Evolutionary conservation across 345 rosid genomes (phyloP).

Genomic region (Eucalyptus microcorys): DNA sequence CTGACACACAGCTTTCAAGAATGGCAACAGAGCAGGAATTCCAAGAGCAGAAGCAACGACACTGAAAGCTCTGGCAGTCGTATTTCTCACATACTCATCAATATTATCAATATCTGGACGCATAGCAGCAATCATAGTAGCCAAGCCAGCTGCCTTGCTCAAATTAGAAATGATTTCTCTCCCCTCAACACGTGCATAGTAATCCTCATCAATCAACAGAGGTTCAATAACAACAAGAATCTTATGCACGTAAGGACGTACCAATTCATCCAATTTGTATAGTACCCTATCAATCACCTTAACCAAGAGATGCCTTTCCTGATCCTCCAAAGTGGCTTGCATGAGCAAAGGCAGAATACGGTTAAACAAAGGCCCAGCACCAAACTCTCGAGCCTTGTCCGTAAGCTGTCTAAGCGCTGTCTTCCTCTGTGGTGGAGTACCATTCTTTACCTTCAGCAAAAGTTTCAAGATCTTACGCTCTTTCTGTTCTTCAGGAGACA

Average conservation of each 20-base stretch:
- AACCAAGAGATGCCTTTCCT: constrained; percentile 97
- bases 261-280: constrained; percentile 93
- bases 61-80: constrained; percentile 99
- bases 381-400: constrained; percentile 95
- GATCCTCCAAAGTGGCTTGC: constrained; percentile 99
- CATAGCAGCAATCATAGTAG: constrained; percentile 99
- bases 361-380: constrained; percentile 94
- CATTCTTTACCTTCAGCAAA: constrained; percentile 91
- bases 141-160: constrained; percentile 98
- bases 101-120: constrained; percentile 98
- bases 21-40: constrained; percentile 87
- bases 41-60: constrained; percentile 99
- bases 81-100: constrained; percentile 97
- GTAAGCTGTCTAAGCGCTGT: constrained; percentile 95
- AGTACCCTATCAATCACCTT: constrained; percentile 94
- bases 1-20: constrained; percentile 97
- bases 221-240: constrained; percentile 99
- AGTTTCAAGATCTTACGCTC: constrained; percentile 98
- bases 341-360: constrained; percentile 85
- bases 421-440: constrained; percentile 97
- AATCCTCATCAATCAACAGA: constrained; percentile 95
- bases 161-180: constrained; percentile 97
- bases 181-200: constrained; percentile 99
- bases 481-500: constrained; percentile 89
- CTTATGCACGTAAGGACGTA: constrained; percentile 93